Evolutionary conservation across 2,329 filamentous ascomycete species (phyloP), one percentile per base, ranked within the genome.

Genomic region (Paraconiothyrium sp.): DNA sequence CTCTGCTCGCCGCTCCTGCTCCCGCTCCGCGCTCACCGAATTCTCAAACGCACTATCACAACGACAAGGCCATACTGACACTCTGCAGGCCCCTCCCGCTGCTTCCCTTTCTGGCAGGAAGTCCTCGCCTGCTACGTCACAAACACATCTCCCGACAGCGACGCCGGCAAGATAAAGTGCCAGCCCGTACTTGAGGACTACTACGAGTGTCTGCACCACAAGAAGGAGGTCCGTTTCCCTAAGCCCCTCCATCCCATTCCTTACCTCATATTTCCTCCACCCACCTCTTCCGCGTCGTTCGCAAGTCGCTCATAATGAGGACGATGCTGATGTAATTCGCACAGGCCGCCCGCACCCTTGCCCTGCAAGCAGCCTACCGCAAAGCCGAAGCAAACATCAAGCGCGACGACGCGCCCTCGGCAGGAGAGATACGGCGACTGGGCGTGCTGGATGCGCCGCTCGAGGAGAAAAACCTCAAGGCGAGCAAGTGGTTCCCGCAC

Each of bases 51-150:
- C 20, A 20, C 22, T 39, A 30, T 24, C 10, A n/a, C 4, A 20
- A 6, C 27, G 27, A 30, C 27, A 6, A 30, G 6, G 27, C 6
- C 7, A 14, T 16, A 46, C 43, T 56, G 16, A 54, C 46, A 34
- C 30, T 13, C 43, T 16, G 2, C 74, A 90, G 88, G 89, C 75
- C 86, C 87, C 69, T 86, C 85, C 73, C 92, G 94, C 81, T 99
- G 95, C 89, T 98, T 97, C 85, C 92, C 94, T 78, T 99, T 97
- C 88, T 99, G 95, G 95, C 95, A 99, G 84, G 95, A 99, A 83
- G 89, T 98, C 69, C 91, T 99, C 79, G 93, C 93, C 75, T 99
- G 95, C 88, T 99, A 99, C 81, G 93, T 97, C 64, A 90, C 97
- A 78, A 98, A 98, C 84, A 93, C 93, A 59, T 87, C 86, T 68